Conservation (phyloP, 805 yeast species). For the Tetrapisispora namnaoensis region DNA sequence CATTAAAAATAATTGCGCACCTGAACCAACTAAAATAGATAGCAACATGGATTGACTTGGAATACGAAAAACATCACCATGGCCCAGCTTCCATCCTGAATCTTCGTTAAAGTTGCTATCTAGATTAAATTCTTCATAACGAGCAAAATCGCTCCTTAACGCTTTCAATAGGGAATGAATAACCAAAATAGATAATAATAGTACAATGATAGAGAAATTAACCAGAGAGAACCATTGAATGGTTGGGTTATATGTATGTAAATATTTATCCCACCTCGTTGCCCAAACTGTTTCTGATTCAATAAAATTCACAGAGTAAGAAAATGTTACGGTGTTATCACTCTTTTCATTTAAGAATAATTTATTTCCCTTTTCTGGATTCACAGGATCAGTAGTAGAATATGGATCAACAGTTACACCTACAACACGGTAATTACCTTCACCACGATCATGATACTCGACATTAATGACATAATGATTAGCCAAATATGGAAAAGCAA, state of each 20-base stretch:
- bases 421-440: constrained; percentile 70
- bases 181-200: constrained; percentile 66
- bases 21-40: constrained; percentile 80
- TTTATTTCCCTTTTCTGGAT: constrained; percentile 20
- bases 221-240: constrained; percentile 93
- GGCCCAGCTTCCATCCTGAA: constrained; percentile 93
- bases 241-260: constrained; percentile 83
- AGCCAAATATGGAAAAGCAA: constrained; percentile 47
- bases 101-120: constrained; percentile 86
- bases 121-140: constrained; percentile 81
- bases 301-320: constrained; percentile 74
- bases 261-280: constrained; percentile 95
- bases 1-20: constrained; percentile 77
- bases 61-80: constrained; percentile 89
- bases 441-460: constrained; percentile 72
- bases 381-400: constrained; percentile 20
- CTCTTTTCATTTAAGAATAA: constrained; percentile 41
- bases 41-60: constrained; percentile 63
- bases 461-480: constrained; percentile 74
- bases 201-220: constrained; percentile 74
- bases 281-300: constrained; percentile 83
- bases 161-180: constrained; percentile 71
- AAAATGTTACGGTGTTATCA: constrained; percentile 55
- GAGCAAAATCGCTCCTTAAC: constrained; percentile 72
- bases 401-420: constrained; percentile 74